Evolutionary conservation across 371 early-diverging fungal species (phyloP).

Genomic region (Lichtheimia ornata): DNA sequence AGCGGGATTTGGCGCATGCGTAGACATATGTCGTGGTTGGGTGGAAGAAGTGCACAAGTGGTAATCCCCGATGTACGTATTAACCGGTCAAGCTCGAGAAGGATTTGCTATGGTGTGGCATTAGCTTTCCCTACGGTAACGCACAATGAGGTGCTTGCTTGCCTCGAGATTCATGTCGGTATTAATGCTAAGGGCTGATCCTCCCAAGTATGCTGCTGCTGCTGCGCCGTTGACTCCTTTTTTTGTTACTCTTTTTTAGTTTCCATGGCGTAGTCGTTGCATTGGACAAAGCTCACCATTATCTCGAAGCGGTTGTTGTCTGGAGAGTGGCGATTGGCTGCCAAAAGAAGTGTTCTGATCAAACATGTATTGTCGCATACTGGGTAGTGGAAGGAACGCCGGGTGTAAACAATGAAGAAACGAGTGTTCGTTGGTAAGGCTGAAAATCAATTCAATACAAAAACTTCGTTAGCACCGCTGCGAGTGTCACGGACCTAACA

Average conservation of each 20-base stretch:
- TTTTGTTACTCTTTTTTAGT: not conserved
- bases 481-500: conserved; percentile 2
- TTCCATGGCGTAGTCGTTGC: not conserved
- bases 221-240: not conserved
- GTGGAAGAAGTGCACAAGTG: conserved; percentile 70
- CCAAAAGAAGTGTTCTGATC: conserved; percentile 11
- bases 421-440: not conserved
- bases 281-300: not conserved
- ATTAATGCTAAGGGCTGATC: conserved; percentile 8
- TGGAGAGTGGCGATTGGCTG: conserved; percentile 1
- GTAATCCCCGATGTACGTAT: conserved; percentile 58
- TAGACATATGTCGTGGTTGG: conserved; percentile 78
- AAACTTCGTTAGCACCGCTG: not conserved
- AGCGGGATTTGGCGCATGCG: conserved; percentile 73
- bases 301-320: conserved; percentile 3
- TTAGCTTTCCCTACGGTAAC: not conserved
- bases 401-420: not conserved
- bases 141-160: not conserved
- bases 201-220: conserved; percentile 6
- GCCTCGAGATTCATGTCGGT: conserved; percentile 12
- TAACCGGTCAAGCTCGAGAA: conserved; percentile 79
- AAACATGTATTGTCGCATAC: conserved; percentile 13
- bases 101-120: conserved; percentile 44
- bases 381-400: not conserved
- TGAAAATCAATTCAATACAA: not conserved